phyloP scores from a whole-genome alignment of 2,329 filamentous ascomycete genomes.

The Ophiocordyceps camponoti-leonardi region DNA sequence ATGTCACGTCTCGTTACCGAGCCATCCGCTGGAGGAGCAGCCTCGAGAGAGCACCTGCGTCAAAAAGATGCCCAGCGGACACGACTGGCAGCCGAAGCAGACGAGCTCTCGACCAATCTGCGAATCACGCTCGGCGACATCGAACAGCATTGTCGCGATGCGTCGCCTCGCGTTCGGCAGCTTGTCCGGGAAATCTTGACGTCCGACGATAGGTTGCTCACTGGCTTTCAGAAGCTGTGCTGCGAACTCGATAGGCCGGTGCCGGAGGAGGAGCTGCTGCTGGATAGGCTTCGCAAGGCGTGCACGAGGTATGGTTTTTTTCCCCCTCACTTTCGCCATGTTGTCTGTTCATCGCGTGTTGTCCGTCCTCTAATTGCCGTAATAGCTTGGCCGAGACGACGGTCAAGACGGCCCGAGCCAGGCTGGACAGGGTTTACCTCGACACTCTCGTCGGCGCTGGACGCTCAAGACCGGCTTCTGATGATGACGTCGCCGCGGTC shows the following conservation, averaged over 20 bases:
- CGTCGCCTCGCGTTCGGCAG: conserved; percentile 26
- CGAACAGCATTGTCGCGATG: conserved; percentile 30
- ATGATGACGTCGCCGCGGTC: conserved; percentile 29
- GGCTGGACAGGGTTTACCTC: conserved; percentile 37
- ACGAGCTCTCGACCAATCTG: conserved; percentile 29
- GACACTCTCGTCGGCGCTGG: conserved; percentile 20
- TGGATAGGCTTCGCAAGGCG: conserved; percentile 40
- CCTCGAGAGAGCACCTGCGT: conserved; percentile 13
- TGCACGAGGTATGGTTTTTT: too few relatives aligned
- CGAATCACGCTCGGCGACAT: conserved; percentile 28
- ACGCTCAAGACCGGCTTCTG: conserved; percentile 10
- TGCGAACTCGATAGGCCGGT: conserved; percentile 38
- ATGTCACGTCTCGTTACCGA: conserved; percentile 32
- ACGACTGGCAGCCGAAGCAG: conserved; percentile 25
- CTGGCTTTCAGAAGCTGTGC: conserved; percentile 48
- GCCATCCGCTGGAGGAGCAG: conserved; percentile 11
- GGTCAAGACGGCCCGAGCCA: conserved; percentile 35
- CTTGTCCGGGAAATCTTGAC: conserved; percentile 32
- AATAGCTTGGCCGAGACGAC: conserved; percentile 37
- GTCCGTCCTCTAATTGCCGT: too few relatives aligned
- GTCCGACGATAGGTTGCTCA: conserved; percentile 48
- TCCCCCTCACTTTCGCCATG: too few relatives aligned
- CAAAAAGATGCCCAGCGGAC: conserved; percentile 17
- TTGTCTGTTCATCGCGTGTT: background rate
- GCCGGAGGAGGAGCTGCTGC: conserved; percentile 30